Percentiles rank a stretch among this genome's conserved stretches.
Conservation (phyloP, 2,329 filamentous ascomycete species). For the Alternaria brassicicola region DNA sequence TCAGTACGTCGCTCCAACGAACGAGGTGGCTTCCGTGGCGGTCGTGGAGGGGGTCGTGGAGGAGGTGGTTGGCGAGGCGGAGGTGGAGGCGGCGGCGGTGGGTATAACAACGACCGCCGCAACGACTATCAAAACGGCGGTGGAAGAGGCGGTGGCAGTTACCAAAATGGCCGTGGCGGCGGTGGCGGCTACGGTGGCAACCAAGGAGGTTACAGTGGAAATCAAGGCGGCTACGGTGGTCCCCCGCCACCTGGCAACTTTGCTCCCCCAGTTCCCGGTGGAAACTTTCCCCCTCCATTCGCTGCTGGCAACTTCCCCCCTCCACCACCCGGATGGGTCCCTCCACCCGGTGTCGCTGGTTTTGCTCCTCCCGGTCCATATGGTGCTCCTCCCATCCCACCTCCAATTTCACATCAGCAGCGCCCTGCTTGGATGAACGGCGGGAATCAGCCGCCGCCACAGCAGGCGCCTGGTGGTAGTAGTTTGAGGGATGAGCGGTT, state of each 20-base stretch:
- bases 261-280: conserved; percentile 32
- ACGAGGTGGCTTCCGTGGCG: conserved; percentile 51
- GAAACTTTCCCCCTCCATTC: conserved; percentile 24
- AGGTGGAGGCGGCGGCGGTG: conserved; percentile 31
- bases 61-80: conserved; percentile 43
- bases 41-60: conserved; percentile 25
- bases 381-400: conserved; percentile 17
- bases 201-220: conserved; percentile 22
- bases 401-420: conserved; percentile 17
- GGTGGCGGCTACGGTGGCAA: conserved; percentile 31
- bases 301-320: conserved; percentile 39
- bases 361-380: conserved; percentile 12
- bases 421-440: conserved; percentile 30
- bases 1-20: conserved; percentile 70
- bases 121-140: conserved; percentile 32
- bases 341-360: conserved; percentile 21
- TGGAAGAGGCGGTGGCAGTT: conserved; percentile 22
- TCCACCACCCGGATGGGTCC: conserved; percentile 41
- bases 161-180: conserved; percentile 30
- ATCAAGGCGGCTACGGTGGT: conserved; percentile 24
- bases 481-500: conserved; percentile 30
- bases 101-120: conserved; percentile 48
- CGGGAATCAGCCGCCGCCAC: conserved; percentile 28
- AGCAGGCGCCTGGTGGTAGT: conserved; percentile 28
- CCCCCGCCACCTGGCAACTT: conserved; percentile 14